Percentiles rank a stretch among this genome's conserved stretches.
Evolutionary conservation across 345 rosid species (phyloP).

Genomic region (Turnera subulata): DNA sequence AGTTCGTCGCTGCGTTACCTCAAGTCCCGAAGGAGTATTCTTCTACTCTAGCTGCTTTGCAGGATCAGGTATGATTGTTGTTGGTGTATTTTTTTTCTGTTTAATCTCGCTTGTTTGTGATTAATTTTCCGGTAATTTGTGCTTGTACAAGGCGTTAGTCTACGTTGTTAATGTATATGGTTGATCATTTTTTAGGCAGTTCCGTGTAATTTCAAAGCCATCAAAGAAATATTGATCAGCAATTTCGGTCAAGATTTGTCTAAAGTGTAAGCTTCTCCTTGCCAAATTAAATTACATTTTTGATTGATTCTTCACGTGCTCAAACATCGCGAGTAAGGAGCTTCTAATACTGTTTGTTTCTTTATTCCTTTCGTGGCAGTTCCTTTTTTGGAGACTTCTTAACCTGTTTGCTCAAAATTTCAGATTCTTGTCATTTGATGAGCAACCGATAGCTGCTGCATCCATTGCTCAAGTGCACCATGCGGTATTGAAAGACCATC

Average conservation of each 20-base stretch:
- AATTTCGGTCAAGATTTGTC: slow-evolving; percentile 55
- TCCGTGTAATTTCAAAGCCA: slow-evolving; percentile 63
- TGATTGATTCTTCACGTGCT: neutral
- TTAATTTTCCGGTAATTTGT: slow-evolving; percentile 6
- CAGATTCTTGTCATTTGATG: slow-evolving; percentile 78
- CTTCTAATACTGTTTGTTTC: neutral
- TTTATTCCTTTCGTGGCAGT: neutral
- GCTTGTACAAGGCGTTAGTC: slow-evolving; percentile 9
- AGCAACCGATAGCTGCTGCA: slow-evolving; percentile 90
- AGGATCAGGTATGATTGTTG: slow-evolving; percentile 55
- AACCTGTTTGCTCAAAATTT: slow-evolving; percentile 11
- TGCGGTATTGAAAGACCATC: slow-evolving; percentile 54
- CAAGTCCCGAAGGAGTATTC: slow-evolving; percentile 79
- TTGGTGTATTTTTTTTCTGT: neutral
- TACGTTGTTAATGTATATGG: slow-evolving; percentile 1
- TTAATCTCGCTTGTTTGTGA: neutral
- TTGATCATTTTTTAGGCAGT: slow-evolving; percentile 45
- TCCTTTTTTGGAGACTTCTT: slow-evolving; percentile 4
- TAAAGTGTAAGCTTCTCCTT: slow-evolving; percentile 47
- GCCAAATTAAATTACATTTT: neutral
- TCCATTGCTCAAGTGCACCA: slow-evolving; percentile 95
- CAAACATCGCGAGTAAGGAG: too few species aligned
- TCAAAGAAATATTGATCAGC: slow-evolving; percentile 49
- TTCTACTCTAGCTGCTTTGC: slow-evolving; percentile 59
- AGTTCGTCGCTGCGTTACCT: slow-evolving; percentile 70